Base-by-base conservation (phyloP, 1,284 basidiomycete species). In the Meira nashicola region DNA sequence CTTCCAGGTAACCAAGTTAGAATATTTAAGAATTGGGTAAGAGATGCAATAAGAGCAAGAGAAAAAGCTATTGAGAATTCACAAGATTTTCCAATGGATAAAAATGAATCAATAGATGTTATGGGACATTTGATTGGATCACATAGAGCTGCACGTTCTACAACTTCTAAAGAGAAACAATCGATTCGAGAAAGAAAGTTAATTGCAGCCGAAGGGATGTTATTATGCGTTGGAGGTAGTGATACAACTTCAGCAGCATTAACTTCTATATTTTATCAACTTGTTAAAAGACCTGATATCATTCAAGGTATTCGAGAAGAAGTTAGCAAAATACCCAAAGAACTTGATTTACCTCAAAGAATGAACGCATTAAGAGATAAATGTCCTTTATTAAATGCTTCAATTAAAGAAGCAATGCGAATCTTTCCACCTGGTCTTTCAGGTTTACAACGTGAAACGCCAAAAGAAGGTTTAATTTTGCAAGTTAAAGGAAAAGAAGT, bases 351-450 rank as follows among this genome's bases (percentile, higher is more conserved):
- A 40, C 9, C 28, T 47, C 28, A 53, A n/a, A 55, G 65, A 21
- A 54, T 63, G 12, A 28, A 49, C 50, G 55, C 50, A 21, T 47
- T 52, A 50, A 51, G 59, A 19, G 57, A 63, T 39, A 51, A 58
- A 6, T 63, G 64, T 48, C 63, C 60, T 0, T 55, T 62, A 15
- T 60, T 67, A 33, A 62, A 65, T 17, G 65, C 65, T 21, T 21
- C 57, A 21, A 65, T 67, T 59, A 62, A 65, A 40, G 65, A 67
- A 48, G 43, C 65, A 15, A 33, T 67, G 0, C 50, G 65, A 12
- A 39, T 67, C 21, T 59, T 53, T 21, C 65, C 65, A 1, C 59
- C 63, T 6, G 58, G 65, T 1, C 57, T 59, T 2, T 44, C 50
- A 2, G 65, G 65, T 8, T 44, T 62, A 12, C 65, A 62, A 44